phyloP scores from a whole-genome alignment of 1,284 basidiomycete genomes.

The Apiotrichum brassicae region DNA sequence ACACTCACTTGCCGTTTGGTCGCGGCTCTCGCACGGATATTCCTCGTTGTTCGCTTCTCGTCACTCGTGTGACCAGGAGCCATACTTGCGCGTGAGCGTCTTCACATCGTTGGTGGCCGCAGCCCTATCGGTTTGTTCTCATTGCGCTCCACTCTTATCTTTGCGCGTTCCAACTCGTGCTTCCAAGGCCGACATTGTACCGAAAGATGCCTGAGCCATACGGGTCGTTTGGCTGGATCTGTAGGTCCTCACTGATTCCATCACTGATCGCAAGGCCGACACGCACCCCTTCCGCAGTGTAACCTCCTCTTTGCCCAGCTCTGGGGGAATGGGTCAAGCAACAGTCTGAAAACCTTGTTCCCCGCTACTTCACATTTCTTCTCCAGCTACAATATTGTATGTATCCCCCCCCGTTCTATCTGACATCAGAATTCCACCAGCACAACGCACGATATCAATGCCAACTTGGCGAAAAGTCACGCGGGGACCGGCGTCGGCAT shows the following conservation, averaged over 20 bases:
- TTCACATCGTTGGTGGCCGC: too few relatives aligned
- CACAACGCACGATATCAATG: conserved; percentile 27
- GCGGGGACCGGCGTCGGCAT: conserved; percentile 38
- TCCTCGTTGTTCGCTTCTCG: too few relatives aligned
- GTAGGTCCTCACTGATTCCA: conserved; percentile 18
- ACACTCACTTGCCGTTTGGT: too few relatives aligned
- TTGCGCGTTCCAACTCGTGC: too few relatives aligned
- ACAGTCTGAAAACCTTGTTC: conserved; percentile 30
- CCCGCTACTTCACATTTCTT: conserved; percentile 28
- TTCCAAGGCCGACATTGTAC: too few relatives aligned
- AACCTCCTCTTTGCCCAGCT: conserved; percentile 48
- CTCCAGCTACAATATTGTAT: conserved; percentile 28
- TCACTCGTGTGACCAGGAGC: too few relatives aligned
- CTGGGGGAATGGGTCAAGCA: conserved; percentile 21
- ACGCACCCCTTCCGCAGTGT: conserved; percentile 46
- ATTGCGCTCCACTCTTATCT: too few relatives aligned
- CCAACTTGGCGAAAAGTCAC: conserved; percentile 21
- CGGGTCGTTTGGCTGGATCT: conserved; percentile 43
- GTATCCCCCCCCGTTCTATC: conserved; percentile 3
- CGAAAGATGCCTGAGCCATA: conserved; percentile 27
- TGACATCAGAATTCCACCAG: conserved; percentile 4
- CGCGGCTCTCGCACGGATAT: too few relatives aligned
- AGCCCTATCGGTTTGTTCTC: too few relatives aligned
- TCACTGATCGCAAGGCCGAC: conserved; percentile 25
- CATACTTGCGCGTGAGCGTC: too few relatives aligned